A percentile compares a stretch with the other conserved stretches of the same genome.
Evolutionary conservation across 352 stramenopile species (phyloP).

Genomic region (Pythium dissimile): DNA sequence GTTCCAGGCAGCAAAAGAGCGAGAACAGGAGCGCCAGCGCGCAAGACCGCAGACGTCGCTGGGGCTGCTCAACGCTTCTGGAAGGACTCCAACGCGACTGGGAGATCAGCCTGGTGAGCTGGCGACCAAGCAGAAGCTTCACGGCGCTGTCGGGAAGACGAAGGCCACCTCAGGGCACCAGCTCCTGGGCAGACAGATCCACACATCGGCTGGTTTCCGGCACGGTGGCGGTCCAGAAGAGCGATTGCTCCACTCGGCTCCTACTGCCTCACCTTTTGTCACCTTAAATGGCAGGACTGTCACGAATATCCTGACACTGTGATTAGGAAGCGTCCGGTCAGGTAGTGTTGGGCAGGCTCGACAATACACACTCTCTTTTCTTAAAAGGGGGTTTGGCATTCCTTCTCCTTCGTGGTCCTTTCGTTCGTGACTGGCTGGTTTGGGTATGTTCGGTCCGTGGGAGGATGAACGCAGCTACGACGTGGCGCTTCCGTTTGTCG

Average conservation of each 20-base stretch:
- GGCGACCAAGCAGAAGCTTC: not conserved
- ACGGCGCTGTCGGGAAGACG: not conserved
- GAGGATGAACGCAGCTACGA: constrained; percentile 10
- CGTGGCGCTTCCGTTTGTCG: constrained; percentile 24
- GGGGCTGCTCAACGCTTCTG: constrained; percentile 21
- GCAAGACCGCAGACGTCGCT: constrained; percentile 55
- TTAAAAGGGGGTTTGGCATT: not conserved
- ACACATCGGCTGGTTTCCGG: constrained; percentile 50
- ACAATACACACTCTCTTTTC: constrained; percentile 23
- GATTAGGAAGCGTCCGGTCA: constrained; percentile 9
- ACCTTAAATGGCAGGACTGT: constrained; percentile 8
- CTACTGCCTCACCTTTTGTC: constrained; percentile 16
- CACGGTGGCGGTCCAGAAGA: constrained; percentile 38
- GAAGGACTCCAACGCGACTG: not conserved
- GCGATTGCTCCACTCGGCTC: constrained; percentile 32
- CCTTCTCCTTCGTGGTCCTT: not conserved
- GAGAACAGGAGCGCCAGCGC: constrained; percentile 31
- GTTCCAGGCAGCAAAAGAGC: constrained; percentile 47
- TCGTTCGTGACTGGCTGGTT: not conserved
- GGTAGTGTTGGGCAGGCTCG: not conserved
- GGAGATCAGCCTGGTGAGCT: not conserved
- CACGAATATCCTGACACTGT: constrained; percentile 69
- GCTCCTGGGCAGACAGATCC: constrained; percentile 28
- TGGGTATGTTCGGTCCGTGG: not conserved
- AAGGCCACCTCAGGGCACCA: constrained; percentile 10